phyloP scores from a whole-genome alignment of 306 rosid species.

The Begonia peltatifolia region DNA sequence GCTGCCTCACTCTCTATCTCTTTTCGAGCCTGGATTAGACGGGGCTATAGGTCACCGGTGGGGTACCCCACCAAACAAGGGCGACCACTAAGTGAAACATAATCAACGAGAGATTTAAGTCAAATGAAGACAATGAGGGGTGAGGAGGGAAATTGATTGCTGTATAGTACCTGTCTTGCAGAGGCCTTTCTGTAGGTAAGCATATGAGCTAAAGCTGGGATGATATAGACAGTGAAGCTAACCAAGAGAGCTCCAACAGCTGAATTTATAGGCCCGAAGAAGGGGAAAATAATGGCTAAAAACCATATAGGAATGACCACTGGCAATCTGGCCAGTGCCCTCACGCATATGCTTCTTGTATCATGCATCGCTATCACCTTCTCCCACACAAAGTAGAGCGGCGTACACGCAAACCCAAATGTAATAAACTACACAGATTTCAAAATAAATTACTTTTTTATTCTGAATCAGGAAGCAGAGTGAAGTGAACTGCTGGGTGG shows the following conservation, averaged over 20 bases:
- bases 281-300: conserved; percentile 85
- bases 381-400: conserved; percentile 99
- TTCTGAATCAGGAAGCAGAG: not conserved
- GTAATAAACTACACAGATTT: conserved; percentile 69
- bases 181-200: conserved; percentile 78
- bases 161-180: conserved; percentile 52
- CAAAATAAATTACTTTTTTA: not conserved
- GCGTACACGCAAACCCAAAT: conserved; percentile 92
- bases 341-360: conserved; percentile 62
- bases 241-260: conserved; percentile 92
- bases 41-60: too few species aligned
- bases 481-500: too few species aligned
- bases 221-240: conserved; percentile 92
- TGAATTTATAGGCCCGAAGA: conserved; percentile 93
- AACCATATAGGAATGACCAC: conserved; percentile 97
- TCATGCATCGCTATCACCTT: conserved; percentile 97
- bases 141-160: too few species aligned
- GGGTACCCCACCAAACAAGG: too few species aligned
- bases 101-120: too few species aligned
- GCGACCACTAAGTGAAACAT: too few species aligned
- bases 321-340: conserved; percentile 84
- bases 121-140: too few species aligned
- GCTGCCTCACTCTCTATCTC: conserved; percentile 10
- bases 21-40: not conserved
- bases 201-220: conserved; percentile 79